A percentile compares a stretch with the other conserved stretches of the same genome.
Conservation (phyloP, 345 rosid genomes). For the Balakata baccata region DNA sequence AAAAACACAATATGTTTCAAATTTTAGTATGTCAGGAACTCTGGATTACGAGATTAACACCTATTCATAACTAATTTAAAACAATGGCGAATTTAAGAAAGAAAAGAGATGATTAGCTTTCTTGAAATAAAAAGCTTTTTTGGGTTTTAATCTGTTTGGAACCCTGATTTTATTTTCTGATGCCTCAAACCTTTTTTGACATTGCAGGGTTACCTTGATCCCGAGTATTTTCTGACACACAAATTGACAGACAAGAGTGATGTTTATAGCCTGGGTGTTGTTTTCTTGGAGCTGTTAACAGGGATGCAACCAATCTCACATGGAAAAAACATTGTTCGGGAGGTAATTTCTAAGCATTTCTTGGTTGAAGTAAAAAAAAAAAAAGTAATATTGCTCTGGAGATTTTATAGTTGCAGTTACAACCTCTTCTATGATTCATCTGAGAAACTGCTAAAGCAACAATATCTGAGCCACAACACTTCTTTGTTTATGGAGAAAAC, state of each 20-base stretch:
- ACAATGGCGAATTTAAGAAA: neutral
- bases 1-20: too few species aligned
- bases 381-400: neutral
- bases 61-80: neutral
- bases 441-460: too few species aligned
- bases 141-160: too few species aligned
- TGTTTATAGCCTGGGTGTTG: conserved; percentile 93
- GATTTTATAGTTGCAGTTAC: neutral
- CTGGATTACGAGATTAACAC: neutral
- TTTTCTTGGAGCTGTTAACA: conserved; percentile 82
- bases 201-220: conserved; percentile 94
- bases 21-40: too few species aligned
- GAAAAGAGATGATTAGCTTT: neutral
- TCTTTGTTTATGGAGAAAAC: too few species aligned
- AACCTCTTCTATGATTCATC: neutral
- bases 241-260: conserved; percentile 95
- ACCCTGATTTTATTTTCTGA: neutral
- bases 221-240: conserved; percentile 90
- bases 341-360: conserved; percentile 44
- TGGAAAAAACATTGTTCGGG: conserved; percentile 93
- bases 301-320: conserved; percentile 93
- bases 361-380: too few species aligned
- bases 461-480: too few species aligned
- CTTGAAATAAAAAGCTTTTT: neutral
- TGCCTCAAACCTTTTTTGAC: neutral